phyloP scores from a whole-genome alignment of 371 early-diverging fungal genomes.

The Haplosporangium sp. region DNA sequence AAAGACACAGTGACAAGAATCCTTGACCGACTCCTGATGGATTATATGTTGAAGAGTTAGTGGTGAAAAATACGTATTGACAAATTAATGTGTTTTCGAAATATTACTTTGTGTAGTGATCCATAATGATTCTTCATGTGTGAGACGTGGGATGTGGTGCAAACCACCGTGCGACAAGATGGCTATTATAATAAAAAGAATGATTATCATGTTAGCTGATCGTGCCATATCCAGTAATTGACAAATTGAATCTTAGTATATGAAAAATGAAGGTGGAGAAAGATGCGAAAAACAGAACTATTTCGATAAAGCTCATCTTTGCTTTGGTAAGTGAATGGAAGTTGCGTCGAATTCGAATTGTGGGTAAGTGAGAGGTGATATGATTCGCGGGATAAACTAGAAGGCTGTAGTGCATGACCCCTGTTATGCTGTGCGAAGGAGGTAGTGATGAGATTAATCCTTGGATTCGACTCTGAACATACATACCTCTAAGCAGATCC shows the following conservation, averaged over 20 bases:
- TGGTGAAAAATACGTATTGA: background rate
- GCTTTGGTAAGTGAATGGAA: too few species aligned
- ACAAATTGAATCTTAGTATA: too few species aligned
- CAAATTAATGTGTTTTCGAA: background rate
- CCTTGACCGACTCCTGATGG: constrained; percentile 45
- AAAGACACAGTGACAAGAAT: constrained; percentile 53
- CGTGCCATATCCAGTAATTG: background rate
- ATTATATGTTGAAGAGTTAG: background rate
- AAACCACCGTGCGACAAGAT: constrained; percentile 40
- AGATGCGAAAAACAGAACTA: background rate
- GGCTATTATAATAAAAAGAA: constrained; percentile 17
- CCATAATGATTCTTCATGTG: constrained; percentile 44
- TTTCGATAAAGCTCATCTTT: background rate
- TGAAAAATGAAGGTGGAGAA: background rate
- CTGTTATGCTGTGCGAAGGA: background rate
- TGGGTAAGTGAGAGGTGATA: background rate
- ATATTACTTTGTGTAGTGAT: constrained; percentile 39
- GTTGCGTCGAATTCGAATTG: background rate
- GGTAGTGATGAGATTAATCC: too few species aligned
- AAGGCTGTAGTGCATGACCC: background rate
- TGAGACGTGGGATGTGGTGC: constrained; percentile 41
- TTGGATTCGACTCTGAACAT: background rate
- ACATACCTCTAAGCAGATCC: constrained; percentile 55
- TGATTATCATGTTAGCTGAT: background rate
- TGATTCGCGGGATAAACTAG: background rate